Conservation (phyloP, 2,329 filamentous ascomycete genomes). For the Hypocreales sp. region DNA sequence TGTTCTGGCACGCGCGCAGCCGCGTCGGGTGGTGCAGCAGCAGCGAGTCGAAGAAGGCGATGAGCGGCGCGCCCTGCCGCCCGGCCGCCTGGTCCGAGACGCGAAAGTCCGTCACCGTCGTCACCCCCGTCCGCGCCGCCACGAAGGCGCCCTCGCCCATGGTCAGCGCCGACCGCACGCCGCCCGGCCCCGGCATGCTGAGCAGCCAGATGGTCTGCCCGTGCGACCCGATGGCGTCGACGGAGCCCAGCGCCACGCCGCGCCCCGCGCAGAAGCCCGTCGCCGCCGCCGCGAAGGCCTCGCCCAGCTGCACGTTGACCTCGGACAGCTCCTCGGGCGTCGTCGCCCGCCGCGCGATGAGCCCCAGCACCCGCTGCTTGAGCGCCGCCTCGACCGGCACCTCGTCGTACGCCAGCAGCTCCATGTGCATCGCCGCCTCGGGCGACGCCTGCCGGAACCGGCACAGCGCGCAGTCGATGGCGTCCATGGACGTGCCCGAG, state of each 20-base stretch:
- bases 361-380: constrained; percentile 40
- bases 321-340: constrained; percentile 37
- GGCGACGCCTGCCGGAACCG: constrained; percentile 37
- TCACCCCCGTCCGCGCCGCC: constrained; percentile 38
- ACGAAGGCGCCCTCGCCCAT: constrained; percentile 43
- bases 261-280: constrained; percentile 30
- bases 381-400: constrained; percentile 34
- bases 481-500: constrained; percentile 35
- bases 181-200: constrained; percentile 31
- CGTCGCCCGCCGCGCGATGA: constrained; percentile 37
- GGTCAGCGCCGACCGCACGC: constrained; percentile 31
- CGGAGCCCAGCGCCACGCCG: constrained; percentile 22
- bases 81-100: constrained; percentile 31
- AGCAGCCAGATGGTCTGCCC: constrained; percentile 43
- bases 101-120: constrained; percentile 37
- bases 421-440: constrained; percentile 35
- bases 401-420: constrained; percentile 40
- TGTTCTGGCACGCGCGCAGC: constrained; percentile 43
- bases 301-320: constrained; percentile 40
- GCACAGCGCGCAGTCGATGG: constrained; percentile 43
- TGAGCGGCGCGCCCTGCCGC: constrained; percentile 31
- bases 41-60: constrained; percentile 33
- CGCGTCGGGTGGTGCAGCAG: constrained; percentile 36
- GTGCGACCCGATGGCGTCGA: constrained; percentile 41
- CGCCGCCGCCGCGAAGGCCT: constrained; percentile 37